Base-by-base conservation (phyloP, 306 rosid genomes). In the Sechiopsis laciniata region DNA sequence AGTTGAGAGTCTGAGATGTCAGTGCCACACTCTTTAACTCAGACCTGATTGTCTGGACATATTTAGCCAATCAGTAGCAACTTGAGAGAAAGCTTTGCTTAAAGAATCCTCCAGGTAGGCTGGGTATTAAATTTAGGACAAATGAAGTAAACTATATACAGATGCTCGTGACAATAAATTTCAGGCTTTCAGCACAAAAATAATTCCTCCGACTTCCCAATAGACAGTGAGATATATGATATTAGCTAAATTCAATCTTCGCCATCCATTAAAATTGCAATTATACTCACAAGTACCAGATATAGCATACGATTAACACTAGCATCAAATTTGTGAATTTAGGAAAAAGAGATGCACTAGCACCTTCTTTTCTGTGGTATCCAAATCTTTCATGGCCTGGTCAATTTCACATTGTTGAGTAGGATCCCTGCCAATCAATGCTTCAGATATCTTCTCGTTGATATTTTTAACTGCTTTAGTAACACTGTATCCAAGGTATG, bases 281-380 rank as follows among this genome's bases (percentile, higher is more conserved):
- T 69, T 7, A 50, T 69, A 15, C 58, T 50, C 57, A 24, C 21
- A 24, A 22, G 13, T 50, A 22, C 35, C 21, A 15, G 20, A 14
- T 48, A 50, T 22, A 22, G 7, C 32, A 45, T 42, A 48, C 21
- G 52, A 69, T 40, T 7, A 14, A 69, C 35, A 42, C 55, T 66
- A 10, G 1, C 72, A 42, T 67, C 17, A 67, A 45, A 15, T 45
- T 45, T 5, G 19, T 42, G 55, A 66, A 42, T 55, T 57, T 16
- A 40, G 3, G 12, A 42, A 81, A 65, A 55, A 13, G 35, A 42
- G 66, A 51, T 22, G 17, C 2, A 42, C 4, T 60, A 87, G 96
- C 97, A 90, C 98, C 98, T 90, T 94, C 85, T 94, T 94, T 80
- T 89, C 98, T n/a, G 98, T 90, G 83, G 80, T 94, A 79, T 94